Conservation (phyloP, 192 early-diverging fungal genomes). For the Spizellomyces sp. region DNA sequence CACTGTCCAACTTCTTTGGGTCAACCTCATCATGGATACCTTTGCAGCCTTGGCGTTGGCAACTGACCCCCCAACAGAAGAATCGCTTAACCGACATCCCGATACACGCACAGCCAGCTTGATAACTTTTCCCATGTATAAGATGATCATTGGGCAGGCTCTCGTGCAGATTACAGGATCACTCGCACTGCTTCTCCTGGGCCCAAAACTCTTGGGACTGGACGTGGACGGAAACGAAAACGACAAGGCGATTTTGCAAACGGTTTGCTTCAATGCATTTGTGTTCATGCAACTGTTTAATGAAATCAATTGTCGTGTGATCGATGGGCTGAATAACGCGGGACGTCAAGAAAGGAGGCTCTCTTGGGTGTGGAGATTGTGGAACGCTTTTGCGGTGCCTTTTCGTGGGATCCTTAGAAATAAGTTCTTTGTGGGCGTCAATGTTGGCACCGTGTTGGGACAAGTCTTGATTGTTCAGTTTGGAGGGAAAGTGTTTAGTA, state of each 20-base stretch:
- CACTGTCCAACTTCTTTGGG: slow-evolving; percentile 95
- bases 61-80: slow-evolving; percentile 87
- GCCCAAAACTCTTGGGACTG: neutral
- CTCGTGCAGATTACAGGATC: slow-evolving; percentile 73
- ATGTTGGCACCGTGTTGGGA: slow-evolving; percentile 67
- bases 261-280: slow-evolving; percentile 90
- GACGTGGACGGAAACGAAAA: slow-evolving; percentile 13
- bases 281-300: slow-evolving; percentile 95
- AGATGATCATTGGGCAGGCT: slow-evolving; percentile 86
- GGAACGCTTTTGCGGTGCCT: neutral
- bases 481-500: slow-evolving; percentile 79
- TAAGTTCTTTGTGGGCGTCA: slow-evolving; percentile 76
- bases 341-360: neutral
- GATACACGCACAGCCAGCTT: slow-evolving; percentile 59
- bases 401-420: slow-evolving; percentile 79
- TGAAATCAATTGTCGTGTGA: slow-evolving; percentile 86
- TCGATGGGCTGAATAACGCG: slow-evolving; percentile 79
- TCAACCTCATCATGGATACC: slow-evolving; percentile 99
- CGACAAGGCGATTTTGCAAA: slow-evolving; percentile 20
- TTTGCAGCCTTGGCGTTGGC: slow-evolving; percentile 95
- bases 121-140: slow-evolving; percentile 87
- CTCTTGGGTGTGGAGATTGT: neutral
- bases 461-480: slow-evolving; percentile 89
- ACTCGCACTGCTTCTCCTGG: slow-evolving; percentile 56
- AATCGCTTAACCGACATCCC: slow-evolving; percentile 70